Base-by-base conservation (phyloP, 208 protist genomes). In the Acanthamoeba culbertsoni region DNA sequence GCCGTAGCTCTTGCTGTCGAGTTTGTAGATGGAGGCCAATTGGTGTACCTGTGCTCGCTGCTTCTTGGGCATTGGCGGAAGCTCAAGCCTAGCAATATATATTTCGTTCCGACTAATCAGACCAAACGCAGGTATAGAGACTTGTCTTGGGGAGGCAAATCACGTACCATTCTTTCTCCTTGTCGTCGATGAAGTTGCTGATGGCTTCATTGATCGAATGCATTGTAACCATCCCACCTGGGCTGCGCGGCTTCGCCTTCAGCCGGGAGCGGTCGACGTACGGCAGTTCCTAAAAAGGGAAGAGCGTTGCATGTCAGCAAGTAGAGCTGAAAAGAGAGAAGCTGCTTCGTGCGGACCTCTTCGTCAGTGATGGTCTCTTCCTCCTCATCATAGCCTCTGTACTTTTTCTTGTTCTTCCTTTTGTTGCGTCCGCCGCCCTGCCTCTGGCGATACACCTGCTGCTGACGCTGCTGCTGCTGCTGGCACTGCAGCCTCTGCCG, bases 1-100 rank as follows among this genome's bases (percentile, higher is more conserved):
- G 3, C 68, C 68, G 28, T 79, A 79, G 68, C 68, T 79, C 68
- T 79, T 79, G 68, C 68, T 79, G 37, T 79, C 1, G 68, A 79
- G 68, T 33, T 79, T 33, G 23, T 79, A 79, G 0, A 79, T 20
- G 26, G 43, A 8, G 42, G 40, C 20, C 37, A 79, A 40, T n/a
- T 79, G 68, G 68, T 79, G 68, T 3, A 79, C 68, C 68, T 51
- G 43, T 26, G 48, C 68, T 33, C 68, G 68, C 68, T 79, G 68
- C 42, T 79, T 79, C 68, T 79, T 79, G 68, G 43, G 43, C 68
- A 79, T 79, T 7, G 68, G 68, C 33, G 68, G 68, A 8, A 79
- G 68, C 37, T 79, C 68, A 18, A 79, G 42, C 68, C 68, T 79
- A 40, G 12, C 5, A 18, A 55, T 18, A 55, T 23, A 55, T 8